Evolutionary conservation across 345 rosid species (phyloP).

Genomic region (Euphorbia tirucalli): DNA sequence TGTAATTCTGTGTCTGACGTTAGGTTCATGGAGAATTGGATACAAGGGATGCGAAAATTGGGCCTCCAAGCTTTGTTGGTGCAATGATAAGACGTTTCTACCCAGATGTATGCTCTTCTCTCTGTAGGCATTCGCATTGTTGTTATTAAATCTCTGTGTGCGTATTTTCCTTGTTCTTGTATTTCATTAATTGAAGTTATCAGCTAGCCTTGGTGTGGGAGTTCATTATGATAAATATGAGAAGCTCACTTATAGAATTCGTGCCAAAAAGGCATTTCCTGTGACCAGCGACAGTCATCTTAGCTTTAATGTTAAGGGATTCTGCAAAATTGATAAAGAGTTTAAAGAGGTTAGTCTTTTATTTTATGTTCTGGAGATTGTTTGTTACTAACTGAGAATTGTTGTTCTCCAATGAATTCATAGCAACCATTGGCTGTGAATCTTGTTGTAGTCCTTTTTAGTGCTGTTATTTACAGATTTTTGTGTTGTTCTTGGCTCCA

Average conservation of each 20-base stretch:
- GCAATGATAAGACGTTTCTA: too few species aligned
- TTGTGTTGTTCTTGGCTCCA: too few species aligned
- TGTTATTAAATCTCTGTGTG: neutral
- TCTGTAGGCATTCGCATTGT: too few species aligned
- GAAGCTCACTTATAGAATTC: slow-evolving; percentile 56
- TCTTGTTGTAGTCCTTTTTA: neutral
- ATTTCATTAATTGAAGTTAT: slow-evolving; percentile 32
- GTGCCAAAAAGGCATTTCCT: too few species aligned
- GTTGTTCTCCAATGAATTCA: neutral
- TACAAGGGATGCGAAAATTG: too few species aligned
- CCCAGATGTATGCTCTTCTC: too few species aligned
- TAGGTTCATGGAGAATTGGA: slow-evolving; percentile 93
- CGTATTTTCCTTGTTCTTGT: neutral
- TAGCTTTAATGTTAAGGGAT: slow-evolving; percentile 72
- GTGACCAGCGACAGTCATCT: slow-evolving; percentile 38
- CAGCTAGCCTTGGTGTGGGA: slow-evolving; percentile 70
- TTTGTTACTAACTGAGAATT: slow-evolving; percentile 4
- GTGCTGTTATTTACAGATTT: too few species aligned
- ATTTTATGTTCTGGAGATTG: neutral
- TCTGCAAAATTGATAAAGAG: slow-evolving; percentile 67
- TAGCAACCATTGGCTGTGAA: neutral
- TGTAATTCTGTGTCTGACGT: neutral
- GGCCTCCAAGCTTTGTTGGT: too few species aligned
- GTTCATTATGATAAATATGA: slow-evolving; percentile 66
- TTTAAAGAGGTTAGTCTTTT: slow-evolving; percentile 52